phyloP scores from a whole-genome alignment of 148 eudicot species.

The Chenopodium album region DNA sequence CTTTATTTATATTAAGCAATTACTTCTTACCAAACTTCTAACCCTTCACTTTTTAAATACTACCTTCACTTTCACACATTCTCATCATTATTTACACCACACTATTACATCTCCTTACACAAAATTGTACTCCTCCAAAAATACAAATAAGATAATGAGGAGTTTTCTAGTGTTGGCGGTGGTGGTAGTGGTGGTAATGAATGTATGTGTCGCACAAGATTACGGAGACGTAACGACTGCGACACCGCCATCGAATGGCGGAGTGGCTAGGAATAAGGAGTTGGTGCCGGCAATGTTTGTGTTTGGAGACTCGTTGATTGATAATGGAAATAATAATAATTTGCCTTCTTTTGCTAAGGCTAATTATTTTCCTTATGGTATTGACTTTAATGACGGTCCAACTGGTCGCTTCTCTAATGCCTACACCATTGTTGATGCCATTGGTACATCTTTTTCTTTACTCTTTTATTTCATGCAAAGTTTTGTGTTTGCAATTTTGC shows the following conservation, averaged over 20 bases:
- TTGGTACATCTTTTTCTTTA: conserved; percentile 36
- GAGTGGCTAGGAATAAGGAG: conserved; percentile 16
- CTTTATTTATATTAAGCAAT: background rate
- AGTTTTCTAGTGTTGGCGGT: background rate
- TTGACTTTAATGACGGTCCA: conserved; percentile 76
- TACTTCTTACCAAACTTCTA: background rate
- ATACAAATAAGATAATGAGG: background rate
- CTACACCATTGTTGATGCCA: conserved; percentile 83
- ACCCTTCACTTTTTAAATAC: background rate
- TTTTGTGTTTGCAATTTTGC: no score
- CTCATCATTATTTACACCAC: background rate
- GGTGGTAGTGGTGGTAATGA: conserved; percentile 6
- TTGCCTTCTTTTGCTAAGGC: conserved; percentile 86
- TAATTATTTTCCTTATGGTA: conserved; percentile 88
- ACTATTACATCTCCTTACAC: background rate
- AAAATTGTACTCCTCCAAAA: background rate
- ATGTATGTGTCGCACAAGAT: conserved; percentile 23
- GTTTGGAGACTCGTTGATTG: conserved; percentile 90
- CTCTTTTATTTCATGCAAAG: background rate
- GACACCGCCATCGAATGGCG: background rate
- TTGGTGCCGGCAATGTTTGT: conserved; percentile 82
- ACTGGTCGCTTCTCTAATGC: conserved; percentile 94
- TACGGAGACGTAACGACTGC: conserved; percentile 17
- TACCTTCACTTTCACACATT: background rate
- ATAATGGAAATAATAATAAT: conserved; percentile 86